Percentiles rank a stretch among this genome's conserved stretches.
These are phyloP conservation scores for Amauroascus verrucosus DNA, from an alignment of 2,329 filamentous ascomycete species.

Conservation along the genomic window DNA sequence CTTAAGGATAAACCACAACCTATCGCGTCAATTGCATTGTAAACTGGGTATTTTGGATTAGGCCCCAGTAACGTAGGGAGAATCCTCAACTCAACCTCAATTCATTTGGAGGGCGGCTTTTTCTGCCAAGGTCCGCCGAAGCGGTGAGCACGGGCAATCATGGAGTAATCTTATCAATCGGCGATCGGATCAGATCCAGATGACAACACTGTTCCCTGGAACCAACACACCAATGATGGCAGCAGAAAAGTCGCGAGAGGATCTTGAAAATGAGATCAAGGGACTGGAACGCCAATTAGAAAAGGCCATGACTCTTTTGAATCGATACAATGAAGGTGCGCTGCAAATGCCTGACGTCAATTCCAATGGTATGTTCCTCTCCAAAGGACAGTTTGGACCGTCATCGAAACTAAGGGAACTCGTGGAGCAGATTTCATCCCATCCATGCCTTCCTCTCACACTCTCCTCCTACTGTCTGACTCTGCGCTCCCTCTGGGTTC, in stretches of 20 bases:
- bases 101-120: no score
- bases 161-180: slow-evolving; percentile 3
- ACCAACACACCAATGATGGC: slow-evolving; percentile 2
- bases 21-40: slow-evolving; percentile 2
- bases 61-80: neutral
- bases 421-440: neutral
- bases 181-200: neutral
- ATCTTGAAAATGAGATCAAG: slow-evolving; percentile 32
- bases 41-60: neutral
- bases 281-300: slow-evolving; percentile 41
- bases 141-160: slow-evolving; percentile 1
- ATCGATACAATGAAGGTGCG: slow-evolving; percentile 14
- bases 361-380: neutral
- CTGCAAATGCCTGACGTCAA: slow-evolving; percentile 13
- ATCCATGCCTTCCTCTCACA: slow-evolving; percentile 33
- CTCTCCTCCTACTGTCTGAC: slow-evolving; percentile 52
- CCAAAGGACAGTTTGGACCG: no score
- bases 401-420: neutral
- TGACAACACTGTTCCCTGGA: neutral
- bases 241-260: slow-evolving; percentile 1
- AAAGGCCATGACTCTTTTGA: slow-evolving; percentile 37
- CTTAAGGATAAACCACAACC: neutral
- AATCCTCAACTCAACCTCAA: no score
- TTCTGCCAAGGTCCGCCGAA: neutral
- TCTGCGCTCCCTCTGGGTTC: slow-evolving; percentile 55